Base-by-base conservation (phyloP, 2,329 filamentous ascomycete genomes). In the Allantophomopsis lycopodina region DNA sequence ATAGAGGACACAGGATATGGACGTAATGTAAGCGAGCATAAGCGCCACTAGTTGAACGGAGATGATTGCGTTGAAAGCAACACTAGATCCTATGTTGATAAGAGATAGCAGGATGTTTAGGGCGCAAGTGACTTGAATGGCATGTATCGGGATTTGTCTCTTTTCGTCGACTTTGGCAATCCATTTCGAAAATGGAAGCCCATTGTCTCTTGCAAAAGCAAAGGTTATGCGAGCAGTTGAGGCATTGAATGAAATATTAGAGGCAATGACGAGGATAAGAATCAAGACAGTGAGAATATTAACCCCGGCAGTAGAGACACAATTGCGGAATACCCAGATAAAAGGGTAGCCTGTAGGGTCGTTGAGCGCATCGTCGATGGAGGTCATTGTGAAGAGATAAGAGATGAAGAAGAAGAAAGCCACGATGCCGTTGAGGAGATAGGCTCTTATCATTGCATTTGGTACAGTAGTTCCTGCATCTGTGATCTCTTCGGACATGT, bases 61-160 rank as follows among this genome's bases (percentile, higher is more conserved):
- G 15, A 66, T 62, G 42, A 72, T 63, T 39, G 64, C 66, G 47
- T 71, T 68, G 51, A 73, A 69, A 4, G 68, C 69, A 2, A 61
- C 60, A 2, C 58, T 50, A 11, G 62, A 69, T 28, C 65, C 68
- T 43, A 71, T 63, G 53, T 67, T 69, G 55, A 71, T 71, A 7
- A 48, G 42, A 8, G 46, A 43, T 5, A 49, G 35, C 2, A 49
- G 39, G 20, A 41, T 41, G 18, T 41, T 48, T 21, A 49, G 42
- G 4, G 42, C 10, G 33, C 43, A 48, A 6, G 46, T 43, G n/a
- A 47, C 16, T 7, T 32, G 23, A 11, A 49, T 42, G 3, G 65
- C 50, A 42, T 60, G 60, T 23, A 64, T 49, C 0, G 65, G 65
- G 28, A 68, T 58, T 41, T 62, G 55, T 37, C 52, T 56, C 17